A percentile compares a stretch with the other conserved stretches of the same genome.
phyloP scores from a whole-genome alignment of 2,329 filamentous ascomycete genomes.

The Colletotrichum plurivorum region DNA sequence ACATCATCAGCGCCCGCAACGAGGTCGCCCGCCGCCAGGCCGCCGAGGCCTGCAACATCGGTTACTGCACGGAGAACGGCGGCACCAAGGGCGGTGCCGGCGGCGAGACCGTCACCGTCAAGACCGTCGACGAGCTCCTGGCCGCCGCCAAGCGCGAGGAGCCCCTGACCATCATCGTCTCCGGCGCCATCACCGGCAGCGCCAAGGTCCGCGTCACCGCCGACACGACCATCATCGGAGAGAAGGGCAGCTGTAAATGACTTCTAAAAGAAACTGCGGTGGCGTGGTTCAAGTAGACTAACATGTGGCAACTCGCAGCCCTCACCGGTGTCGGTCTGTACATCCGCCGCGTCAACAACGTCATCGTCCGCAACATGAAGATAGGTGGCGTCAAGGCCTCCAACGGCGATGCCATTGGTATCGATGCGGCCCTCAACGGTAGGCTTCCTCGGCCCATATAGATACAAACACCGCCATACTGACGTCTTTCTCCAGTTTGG shows the following conservation, averaged over 20 bases:
- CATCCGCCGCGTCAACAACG: slow-evolving; percentile 64
- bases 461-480: neutral
- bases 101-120: slow-evolving; percentile 49
- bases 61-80: slow-evolving; percentile 50
- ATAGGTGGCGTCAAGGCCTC: slow-evolving; percentile 62
- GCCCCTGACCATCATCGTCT: slow-evolving; percentile 49
- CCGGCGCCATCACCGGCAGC: slow-evolving; percentile 46
- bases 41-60: slow-evolving; percentile 44
- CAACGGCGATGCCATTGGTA: slow-evolving; percentile 67
- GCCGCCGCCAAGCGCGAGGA: slow-evolving; percentile 46
- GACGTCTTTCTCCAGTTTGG: slow-evolving; percentile 52
- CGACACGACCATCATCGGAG: slow-evolving; percentile 59
- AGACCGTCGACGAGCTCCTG: slow-evolving; percentile 44
- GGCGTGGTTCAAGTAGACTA: no score
- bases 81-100: slow-evolving; percentile 49
- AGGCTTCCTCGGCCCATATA: neutral
- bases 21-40: slow-evolving; percentile 39
- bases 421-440: slow-evolving; percentile 60
- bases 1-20: slow-evolving; percentile 33
- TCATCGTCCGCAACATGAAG: slow-evolving; percentile 71
- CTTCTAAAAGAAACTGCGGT: no score
- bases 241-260: slow-evolving; percentile 42
- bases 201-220: slow-evolving; percentile 50
- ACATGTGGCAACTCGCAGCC: slow-evolving; percentile 38
- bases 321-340: slow-evolving; percentile 63